Percentiles rank a stretch among this genome's conserved stretches.
Evolutionary conservation across 257 asterid species (phyloP).

Genomic region (Ajuga chamaepitys): DNA sequence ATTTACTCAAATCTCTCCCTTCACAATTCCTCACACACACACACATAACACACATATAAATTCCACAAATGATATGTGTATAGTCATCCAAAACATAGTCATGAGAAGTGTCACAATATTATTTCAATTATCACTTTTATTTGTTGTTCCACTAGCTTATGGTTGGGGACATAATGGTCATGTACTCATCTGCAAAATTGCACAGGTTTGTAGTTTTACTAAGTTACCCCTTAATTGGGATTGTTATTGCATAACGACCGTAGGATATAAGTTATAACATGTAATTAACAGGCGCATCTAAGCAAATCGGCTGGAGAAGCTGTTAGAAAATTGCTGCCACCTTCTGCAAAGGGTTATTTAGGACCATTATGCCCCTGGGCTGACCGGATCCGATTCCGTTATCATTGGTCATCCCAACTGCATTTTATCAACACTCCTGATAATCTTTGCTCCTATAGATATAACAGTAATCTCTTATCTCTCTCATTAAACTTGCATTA

Average conservation of each 20-base stretch:
- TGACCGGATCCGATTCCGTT: slow-evolving; percentile 10
- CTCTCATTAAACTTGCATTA: neutral
- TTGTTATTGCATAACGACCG: neutral
- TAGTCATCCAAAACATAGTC: neutral
- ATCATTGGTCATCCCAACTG: slow-evolving; percentile 19
- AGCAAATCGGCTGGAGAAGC: slow-evolving; percentile 5
- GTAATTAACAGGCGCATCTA: slow-evolving; percentile 14
- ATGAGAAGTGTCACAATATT: slow-evolving; percentile 11
- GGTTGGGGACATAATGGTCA: slow-evolving; percentile 29
- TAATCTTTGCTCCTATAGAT: slow-evolving; percentile 15
- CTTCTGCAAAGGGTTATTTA: slow-evolving; percentile 1
- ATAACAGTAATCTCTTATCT: neutral
- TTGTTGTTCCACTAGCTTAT: slow-evolving; percentile 5
- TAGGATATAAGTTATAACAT: neutral
- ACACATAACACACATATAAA: neutral
- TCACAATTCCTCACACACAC: neutral
- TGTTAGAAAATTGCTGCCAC: slow-evolving; percentile 11
- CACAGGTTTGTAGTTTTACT: slow-evolving; percentile 10
- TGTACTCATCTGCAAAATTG: slow-evolving; percentile 22
- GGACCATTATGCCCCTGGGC: slow-evolving; percentile 26
- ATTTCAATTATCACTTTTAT: slow-evolving; percentile 2
- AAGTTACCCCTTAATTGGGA: neutral
- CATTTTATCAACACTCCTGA: slow-evolving; percentile 22
- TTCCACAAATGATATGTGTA: neutral
- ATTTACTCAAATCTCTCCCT: neutral